Conservation (phyloP, 2,329 filamentous ascomycete species). For the Chaetomium olivaceum region DNA sequence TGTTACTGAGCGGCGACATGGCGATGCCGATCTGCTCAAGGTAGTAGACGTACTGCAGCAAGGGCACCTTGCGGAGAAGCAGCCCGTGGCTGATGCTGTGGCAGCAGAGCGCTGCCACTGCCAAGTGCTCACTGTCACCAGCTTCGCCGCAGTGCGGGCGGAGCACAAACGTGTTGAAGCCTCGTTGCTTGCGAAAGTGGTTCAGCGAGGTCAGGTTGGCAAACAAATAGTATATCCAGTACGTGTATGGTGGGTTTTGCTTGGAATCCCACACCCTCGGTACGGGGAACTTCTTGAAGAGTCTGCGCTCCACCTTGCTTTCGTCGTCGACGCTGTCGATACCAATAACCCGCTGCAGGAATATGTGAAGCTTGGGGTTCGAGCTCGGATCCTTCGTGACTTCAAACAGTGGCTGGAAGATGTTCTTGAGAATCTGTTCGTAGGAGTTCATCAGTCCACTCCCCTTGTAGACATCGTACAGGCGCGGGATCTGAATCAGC, state of each 20-base stretch:
- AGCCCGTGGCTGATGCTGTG: constrained; percentile 97
- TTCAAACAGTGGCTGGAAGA: constrained; percentile 93
- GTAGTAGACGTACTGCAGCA: constrained; percentile 97
- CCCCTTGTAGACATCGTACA: constrained; percentile 95
- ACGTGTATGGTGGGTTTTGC: constrained; percentile 97
- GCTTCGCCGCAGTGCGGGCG: constrained; percentile 96
- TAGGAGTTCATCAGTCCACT: constrained; percentile 84
- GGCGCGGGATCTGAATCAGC: constrained; percentile 90
- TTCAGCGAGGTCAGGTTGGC: constrained; percentile 93
- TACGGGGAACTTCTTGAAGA: constrained; percentile 94
- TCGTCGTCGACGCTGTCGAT: constrained; percentile 98
- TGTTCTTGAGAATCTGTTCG: constrained; percentile 84
- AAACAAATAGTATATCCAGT: constrained; percentile 98
- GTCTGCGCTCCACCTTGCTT: constrained; percentile 88
- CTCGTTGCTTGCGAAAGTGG: constrained; percentile 82
- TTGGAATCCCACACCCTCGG: constrained; percentile 86
- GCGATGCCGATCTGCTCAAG: constrained; percentile 97
- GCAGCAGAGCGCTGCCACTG: constrained; percentile 85
- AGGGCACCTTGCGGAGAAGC: constrained; percentile 85
- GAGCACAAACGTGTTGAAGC: constrained; percentile 93
- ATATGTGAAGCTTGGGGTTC: constrained; percentile 91
- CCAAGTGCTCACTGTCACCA: constrained; percentile 93
- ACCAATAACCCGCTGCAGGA: constrained; percentile 91
- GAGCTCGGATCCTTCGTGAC: constrained; percentile 83
- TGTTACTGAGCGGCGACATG: constrained; percentile 99